A percentile compares a stretch with the other conserved stretches of the same genome.
These are phyloP conservation scores for Orbilia ellipsospora DNA, from an alignment of 2,329 filamentous ascomycete genomes.

Conservation along the genomic window DNA sequence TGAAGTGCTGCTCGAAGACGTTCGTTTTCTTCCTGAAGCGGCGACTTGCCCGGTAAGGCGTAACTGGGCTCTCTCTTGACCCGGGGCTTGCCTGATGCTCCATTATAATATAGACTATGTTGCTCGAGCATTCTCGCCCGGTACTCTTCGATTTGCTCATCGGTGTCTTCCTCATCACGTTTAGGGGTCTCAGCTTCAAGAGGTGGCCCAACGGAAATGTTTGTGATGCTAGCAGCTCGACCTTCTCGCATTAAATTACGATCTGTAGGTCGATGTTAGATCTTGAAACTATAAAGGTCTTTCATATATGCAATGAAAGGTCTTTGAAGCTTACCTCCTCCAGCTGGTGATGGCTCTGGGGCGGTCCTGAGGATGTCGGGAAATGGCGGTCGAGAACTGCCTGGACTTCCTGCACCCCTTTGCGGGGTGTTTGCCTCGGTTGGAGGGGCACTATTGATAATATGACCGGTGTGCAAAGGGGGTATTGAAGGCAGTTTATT, in stretches of 20 bases:
- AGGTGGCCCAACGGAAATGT: conserved; percentile 47
- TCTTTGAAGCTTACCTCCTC: conserved; percentile 54
- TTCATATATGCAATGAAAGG: conserved; percentile 42
- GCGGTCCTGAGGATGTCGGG: conserved; percentile 48
- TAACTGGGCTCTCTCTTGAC: conserved; percentile 53
- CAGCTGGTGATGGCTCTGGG: conserved; percentile 46
- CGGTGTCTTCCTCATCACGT: conserved; percentile 51
- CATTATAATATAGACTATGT: conserved; percentile 51
- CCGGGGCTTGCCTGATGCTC: conserved; percentile 40
- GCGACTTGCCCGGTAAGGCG: conserved; percentile 51
- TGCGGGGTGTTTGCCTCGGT: conserved; percentile 41
- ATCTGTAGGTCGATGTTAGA: conserved; percentile 51
- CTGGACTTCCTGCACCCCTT: conserved; percentile 41
- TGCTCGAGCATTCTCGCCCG: conserved; percentile 52
- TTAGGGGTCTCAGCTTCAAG: conserved; percentile 54
- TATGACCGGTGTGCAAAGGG: conserved; percentile 42
- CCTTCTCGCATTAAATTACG: conserved; percentile 47
- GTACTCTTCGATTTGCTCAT: conserved; percentile 53
- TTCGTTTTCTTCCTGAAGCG: conserved; percentile 53
- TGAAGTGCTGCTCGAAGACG: conserved; percentile 48
- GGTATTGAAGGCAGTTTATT: conserved; percentile 51
- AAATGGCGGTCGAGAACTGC: conserved; percentile 42
- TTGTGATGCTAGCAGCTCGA: conserved; percentile 53
- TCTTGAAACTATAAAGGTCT: conserved; percentile 49
- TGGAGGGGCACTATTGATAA: conserved; percentile 37